Conservation (phyloP, 1,139 yeast genomes). For the Suhomyces bolitotheri region DNA sequence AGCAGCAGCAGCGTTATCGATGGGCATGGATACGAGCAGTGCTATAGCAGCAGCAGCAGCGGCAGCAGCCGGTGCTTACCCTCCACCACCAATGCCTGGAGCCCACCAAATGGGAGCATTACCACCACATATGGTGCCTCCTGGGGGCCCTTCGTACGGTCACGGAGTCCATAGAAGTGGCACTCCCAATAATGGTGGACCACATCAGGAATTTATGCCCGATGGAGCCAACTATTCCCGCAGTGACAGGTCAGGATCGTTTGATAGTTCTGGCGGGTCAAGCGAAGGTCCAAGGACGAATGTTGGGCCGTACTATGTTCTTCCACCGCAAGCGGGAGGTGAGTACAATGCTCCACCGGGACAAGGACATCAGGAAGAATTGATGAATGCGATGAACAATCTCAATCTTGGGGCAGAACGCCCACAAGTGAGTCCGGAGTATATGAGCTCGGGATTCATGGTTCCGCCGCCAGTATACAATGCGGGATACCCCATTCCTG, state of each 20-base stretch:
- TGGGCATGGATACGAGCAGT: conserved; percentile 39
- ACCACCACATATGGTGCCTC: conserved; percentile 15
- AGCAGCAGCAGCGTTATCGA: conserved; percentile 37
- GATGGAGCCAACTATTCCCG: background rate
- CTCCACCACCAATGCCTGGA: conserved; percentile 9
- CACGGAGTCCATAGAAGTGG: background rate
- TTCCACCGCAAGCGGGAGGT: background rate
- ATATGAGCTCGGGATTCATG: conserved; percentile 12
- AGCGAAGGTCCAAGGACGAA: background rate
- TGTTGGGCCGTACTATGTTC: background rate
- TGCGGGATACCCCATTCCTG: conserved; percentile 14
- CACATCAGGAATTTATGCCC: background rate
- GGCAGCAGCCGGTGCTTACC: conserved; percentile 16
- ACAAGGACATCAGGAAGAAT: conserved; percentile 10
- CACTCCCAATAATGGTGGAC: background rate
- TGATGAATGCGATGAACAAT: conserved; percentile 12
- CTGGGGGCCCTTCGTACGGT: conserved; percentile 3
- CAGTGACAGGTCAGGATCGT: conserved; percentile 2
- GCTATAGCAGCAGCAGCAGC: conserved; percentile 23
- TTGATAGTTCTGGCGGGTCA: conserved; percentile 4
- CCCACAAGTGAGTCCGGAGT: conserved; percentile 8
- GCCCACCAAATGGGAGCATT: conserved; percentile 9
- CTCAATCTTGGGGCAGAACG: conserved; percentile 11
- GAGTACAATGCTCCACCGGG: conserved; percentile 1
- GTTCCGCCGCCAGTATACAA: conserved; percentile 12